Evolutionary conservation across 164 flowering plant genomes (phyloP).

Genomic region (Nelumbo lutea): DNA sequence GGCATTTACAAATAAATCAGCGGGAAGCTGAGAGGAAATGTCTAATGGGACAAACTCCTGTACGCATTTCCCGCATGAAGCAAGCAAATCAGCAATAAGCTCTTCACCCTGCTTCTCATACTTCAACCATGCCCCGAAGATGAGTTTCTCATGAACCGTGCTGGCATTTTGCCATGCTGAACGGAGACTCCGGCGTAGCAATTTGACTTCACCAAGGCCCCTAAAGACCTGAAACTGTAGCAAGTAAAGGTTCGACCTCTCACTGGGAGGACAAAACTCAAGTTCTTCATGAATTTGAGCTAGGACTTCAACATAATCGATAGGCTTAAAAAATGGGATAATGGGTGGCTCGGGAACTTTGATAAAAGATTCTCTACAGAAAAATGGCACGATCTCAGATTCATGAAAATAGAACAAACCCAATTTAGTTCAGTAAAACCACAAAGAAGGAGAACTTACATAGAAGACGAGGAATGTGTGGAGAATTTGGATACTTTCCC

Average conservation of each 20-base stretch:
- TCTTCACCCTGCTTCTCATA: conserved; percentile 91
- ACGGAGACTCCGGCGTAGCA: conserved; percentile 79
- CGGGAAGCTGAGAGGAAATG: conserved; percentile 48
- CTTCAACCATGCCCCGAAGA: conserved; percentile 94
- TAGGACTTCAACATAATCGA: conserved; percentile 88
- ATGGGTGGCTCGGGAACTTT: conserved; percentile 84
- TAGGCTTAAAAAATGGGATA: conserved; percentile 76
- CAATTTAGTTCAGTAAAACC: background rate
- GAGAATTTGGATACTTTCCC: conserved; percentile 79
- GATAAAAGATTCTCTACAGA: conserved; percentile 77
- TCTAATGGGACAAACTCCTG: conserved; percentile 68
- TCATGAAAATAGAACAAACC: background rate
- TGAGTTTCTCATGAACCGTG: conserved; percentile 62
- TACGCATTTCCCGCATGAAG: conserved; percentile 64
- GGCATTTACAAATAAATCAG: conserved; percentile 15
- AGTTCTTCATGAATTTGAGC: conserved; percentile 97
- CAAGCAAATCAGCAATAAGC: conserved; percentile 66
- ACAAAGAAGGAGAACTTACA: conserved; percentile 48
- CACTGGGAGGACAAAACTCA: conserved; percentile 57
- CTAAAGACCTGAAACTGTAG: conserved; percentile 83
- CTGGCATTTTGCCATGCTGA: conserved; percentile 74
- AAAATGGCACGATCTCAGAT: background rate
- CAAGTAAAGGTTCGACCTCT: conserved; percentile 70
- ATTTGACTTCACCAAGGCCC: conserved; percentile 85
- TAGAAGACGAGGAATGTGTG: conserved; percentile 55